Percentiles rank a stretch among this genome's conserved stretches.
phyloP scores from a whole-genome alignment of 192 early-diverging fungal genomes.

The Spinellus fusiger region DNA sequence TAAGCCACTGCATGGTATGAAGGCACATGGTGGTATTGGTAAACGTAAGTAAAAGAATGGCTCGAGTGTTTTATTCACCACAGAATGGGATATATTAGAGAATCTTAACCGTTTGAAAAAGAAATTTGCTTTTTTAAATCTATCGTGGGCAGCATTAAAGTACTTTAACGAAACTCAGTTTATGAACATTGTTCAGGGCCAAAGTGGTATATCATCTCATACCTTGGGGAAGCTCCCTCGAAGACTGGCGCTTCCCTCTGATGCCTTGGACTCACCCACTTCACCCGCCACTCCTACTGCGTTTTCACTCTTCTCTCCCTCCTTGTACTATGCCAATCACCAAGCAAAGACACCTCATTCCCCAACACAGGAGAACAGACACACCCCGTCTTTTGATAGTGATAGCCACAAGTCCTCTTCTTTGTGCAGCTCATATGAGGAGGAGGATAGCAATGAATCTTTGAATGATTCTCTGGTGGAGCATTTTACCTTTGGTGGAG shows the following conservation, averaged over 20 bases:
- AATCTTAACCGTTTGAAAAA: conserved; percentile 23
- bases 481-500: conserved; percentile 16
- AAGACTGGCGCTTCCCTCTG: conserved; percentile 3
- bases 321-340: too few relatives aligned
- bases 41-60: conserved; percentile 23
- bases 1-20: conserved; percentile 29
- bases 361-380: neutral
- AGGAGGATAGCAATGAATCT: neutral
- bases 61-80: neutral
- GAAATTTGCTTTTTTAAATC: conserved; percentile 28
- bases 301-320: neutral
- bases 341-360: too few relatives aligned
- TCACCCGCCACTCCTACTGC: neutral
- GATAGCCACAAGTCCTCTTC: neutral
- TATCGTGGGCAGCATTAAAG: conserved; percentile 34
- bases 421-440: neutral
- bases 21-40: conserved; percentile 28
- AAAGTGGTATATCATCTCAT: conserved; percentile 6
- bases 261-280: neutral
- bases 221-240: conserved; percentile 23
- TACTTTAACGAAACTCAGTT: conserved; percentile 35
- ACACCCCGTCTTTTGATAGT: neutral
- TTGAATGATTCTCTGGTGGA: conserved; percentile 4
- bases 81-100: conserved; percentile 8
- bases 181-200: conserved; percentile 24